Base-by-base conservation (phyloP, 768 basidiomycete species). In the Leccinum subgranulosum region DNA sequence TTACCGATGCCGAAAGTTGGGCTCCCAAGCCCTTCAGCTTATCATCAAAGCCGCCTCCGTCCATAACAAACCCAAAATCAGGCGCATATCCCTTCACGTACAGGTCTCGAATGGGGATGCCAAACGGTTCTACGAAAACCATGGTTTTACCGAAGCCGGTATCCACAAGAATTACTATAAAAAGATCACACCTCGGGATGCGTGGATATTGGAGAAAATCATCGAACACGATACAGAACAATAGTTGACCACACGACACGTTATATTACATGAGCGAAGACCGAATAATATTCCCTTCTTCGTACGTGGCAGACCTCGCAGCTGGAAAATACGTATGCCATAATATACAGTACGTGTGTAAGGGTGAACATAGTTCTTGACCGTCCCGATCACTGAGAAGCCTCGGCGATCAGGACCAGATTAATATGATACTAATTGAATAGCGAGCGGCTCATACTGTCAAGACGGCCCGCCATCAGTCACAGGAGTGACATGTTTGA, bases 161-260 rank as follows among this genome's bases (percentile, higher is more conserved):
- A 61, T 88, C 29, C 83, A 88, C 54, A 76, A 87, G 65, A 80
- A 84, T 60, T 95, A 95, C 74, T 95, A 95, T 83, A 93, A 92
- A 75, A 94, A 92, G 72, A 90, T 95, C 56, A 77, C 73, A 28
- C 93, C 93, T 25, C 83, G 82, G 60, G 88, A 88, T 66, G 93
- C 93, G 21, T 95, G 93, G 93, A 77, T 95, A 58, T 79, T 95
- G 52, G 89, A 94, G 74, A 84, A 81, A 69, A 69, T 67, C 51
- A 74, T 86, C 59, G 61, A 73, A 49, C 69, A 62, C 50, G 52
- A n/a, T 46, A 52, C 60, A 55, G 66, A 63, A 51, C 59, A 56
- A 61, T 70, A 69, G 70, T 59, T 60, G 29, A 61, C 50, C 57
- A 54, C 25, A 58, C 61, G 58, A 57, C 63, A 53, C 61, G 57